phyloP scores from a whole-genome alignment of 805 yeast species.

The Metschnikowia bowlesiae region DNA sequence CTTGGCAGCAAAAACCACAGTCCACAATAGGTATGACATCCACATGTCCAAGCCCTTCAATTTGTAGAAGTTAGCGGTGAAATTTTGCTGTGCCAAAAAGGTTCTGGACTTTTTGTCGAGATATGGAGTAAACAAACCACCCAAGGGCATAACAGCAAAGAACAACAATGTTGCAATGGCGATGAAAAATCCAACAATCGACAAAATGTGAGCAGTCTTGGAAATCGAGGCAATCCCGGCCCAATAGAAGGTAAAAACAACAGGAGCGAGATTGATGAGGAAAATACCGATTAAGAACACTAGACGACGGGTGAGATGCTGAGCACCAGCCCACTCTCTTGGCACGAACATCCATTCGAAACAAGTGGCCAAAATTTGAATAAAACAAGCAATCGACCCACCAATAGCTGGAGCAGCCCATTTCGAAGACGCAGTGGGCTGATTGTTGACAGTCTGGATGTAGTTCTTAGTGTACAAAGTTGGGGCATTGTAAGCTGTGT shows the following conservation, averaged over 20 bases:
- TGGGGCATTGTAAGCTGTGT: conserved; percentile 88
- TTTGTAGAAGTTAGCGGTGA: conserved; percentile 85
- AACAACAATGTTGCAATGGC: conserved; percentile 79
- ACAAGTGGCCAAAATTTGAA: conserved; percentile 83
- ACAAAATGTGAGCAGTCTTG: conserved; percentile 67
- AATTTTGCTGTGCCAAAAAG: conserved; percentile 90
- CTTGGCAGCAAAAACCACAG: conserved; percentile 83
- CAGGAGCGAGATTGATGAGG: conserved; percentile 74
- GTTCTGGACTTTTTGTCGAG: conserved; percentile 81
- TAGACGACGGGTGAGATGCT: conserved; percentile 86
- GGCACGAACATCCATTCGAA: conserved; percentile 97
- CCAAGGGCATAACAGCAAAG: conserved; percentile 93
- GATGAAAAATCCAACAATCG: conserved; percentile 85
- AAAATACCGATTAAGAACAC: conserved; percentile 66
- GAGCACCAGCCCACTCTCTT: conserved; percentile 99
- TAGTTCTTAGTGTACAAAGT: conserved; percentile 85
- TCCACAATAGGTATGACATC: conserved; percentile 93
- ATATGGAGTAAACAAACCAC: conserved; percentile 92
- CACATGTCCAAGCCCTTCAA: conserved; percentile 89
- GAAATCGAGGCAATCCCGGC: conserved; percentile 66
- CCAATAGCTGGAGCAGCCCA: conserved; percentile 95
- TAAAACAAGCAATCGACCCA: conserved; percentile 77
- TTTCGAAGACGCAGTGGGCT: conserved; percentile 82
- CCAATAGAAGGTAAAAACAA: conserved; percentile 78
- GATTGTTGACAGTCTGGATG: conserved; percentile 74